Evolutionary conservation across 2,329 filamentous ascomycete species (phyloP).

Genomic region (Aspergillus sp.): DNA sequence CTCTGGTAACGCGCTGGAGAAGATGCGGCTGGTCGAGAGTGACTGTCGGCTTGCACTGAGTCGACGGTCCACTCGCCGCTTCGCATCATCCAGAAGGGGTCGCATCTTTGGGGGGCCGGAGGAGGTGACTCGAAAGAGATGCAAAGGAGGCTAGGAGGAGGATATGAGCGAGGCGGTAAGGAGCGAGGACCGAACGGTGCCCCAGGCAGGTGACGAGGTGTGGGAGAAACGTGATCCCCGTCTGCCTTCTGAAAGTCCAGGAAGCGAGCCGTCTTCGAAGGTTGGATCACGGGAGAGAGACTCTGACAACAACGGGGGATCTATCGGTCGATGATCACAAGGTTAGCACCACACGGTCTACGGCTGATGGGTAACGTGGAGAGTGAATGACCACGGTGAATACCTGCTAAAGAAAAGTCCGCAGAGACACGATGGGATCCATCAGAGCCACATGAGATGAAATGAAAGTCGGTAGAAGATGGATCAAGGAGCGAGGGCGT

Average conservation of each 20-base stretch:
- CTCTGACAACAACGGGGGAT: constrained; percentile 7
- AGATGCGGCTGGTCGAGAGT: constrained; percentile 41
- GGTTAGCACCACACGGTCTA: neutral
- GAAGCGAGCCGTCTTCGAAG: constrained; percentile 7
- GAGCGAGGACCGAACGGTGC: neutral
- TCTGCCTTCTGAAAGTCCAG: constrained; percentile 4
- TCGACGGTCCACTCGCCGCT: constrained; percentile 43
- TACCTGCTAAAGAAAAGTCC: neutral
- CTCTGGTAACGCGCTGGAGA: constrained; percentile 56
- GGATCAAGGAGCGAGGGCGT: neutral
- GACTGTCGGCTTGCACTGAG: constrained; percentile 42
- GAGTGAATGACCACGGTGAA: neutral
- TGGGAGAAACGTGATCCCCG: neutral
- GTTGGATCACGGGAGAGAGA: neutral
- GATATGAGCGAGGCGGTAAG: neutral
- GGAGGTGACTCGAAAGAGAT: constrained; percentile 1
- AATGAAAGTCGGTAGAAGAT: neutral
- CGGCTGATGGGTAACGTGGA: neutral
- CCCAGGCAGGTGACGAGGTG: constrained; percentile 12
- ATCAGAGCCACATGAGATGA: neutral
- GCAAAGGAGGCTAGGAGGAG: neutral
- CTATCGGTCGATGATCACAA: neutral
- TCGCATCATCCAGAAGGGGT: constrained; percentile 40
- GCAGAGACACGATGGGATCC: neutral
- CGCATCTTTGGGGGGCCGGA: constrained; percentile 23